Base-by-base conservation (phyloP, 768 basidiomycete genomes). In the Xerocomus brunneocitrinus region DNA sequence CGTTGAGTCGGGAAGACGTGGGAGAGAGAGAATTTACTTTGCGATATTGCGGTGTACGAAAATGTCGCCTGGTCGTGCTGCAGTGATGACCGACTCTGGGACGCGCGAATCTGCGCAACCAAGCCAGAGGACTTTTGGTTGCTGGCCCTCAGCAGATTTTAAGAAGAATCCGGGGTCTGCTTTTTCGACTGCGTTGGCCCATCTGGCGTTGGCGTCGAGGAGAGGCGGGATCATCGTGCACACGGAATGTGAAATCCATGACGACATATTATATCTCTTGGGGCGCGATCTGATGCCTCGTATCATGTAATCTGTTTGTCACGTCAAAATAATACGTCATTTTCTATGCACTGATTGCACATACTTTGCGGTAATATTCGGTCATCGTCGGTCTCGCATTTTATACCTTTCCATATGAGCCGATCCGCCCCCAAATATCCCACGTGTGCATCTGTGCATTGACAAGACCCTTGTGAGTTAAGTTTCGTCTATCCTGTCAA, bases 21-120 rank as follows among this genome's bases (percentile, higher is more conserved):
- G 5, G 14, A 19, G 14, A 22, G 7, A 10, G 5, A 14, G 28
- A 44, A 83, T 53, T 16, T 59, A 90, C 86, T 95, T 95, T 27
- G 92, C 93, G 55, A 95, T 84, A 69, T 95, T 95, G 45, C 93
- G 76, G 71, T 92, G 85, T 32, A 89, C 87, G 60, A 95, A 95
- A 52, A 95, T 82, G 42, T 91, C 89, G 48, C 93, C 93, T 0
- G 93, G 93, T 55, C 78, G 79, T 32, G 84, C 76, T 22, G 76
- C 83, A 3, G 87, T 85, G 58, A 91, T 68, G 58, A 90, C 82
- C 22, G 82, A 81, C 67, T 93, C 92, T 28, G 92, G 91, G 1
- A 93, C 91, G 57, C 93, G 78, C 14, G 91, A 94, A 71, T 95
- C 93, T 25, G 90, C 78, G 65, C 89, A 91, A 48, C 89, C 87